These are phyloP conservation scores for Acacia melanoxylon DNA, from an alignment of 306 rosid genomes.

Conservation along the genomic window DNA sequence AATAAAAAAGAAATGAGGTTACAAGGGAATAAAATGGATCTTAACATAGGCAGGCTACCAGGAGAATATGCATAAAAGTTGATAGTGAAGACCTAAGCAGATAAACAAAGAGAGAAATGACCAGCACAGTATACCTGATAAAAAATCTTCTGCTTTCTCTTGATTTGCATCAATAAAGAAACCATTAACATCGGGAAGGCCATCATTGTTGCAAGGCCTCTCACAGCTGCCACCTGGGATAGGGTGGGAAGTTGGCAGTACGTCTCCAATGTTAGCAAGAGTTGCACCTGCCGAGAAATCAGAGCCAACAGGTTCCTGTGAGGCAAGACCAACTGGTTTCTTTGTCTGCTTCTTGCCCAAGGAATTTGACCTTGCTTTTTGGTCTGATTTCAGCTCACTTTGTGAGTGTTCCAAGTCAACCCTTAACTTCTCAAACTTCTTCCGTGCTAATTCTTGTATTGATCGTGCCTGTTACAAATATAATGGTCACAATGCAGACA, in stretches of 20 bases:
- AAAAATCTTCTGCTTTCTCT: slow-evolving; percentile 75
- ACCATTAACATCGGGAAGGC: slow-evolving; percentile 60
- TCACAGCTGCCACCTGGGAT: slow-evolving; percentile 60
- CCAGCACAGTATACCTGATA: slow-evolving; percentile 58
- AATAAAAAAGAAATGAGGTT: slow-evolving; percentile 37
- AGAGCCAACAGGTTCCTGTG: slow-evolving; percentile 90
- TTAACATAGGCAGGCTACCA: slow-evolving; percentile 14
- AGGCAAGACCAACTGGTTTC: slow-evolving; percentile 60
- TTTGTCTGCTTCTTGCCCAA: slow-evolving; percentile 67
- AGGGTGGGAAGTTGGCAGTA: slow-evolving; percentile 56
- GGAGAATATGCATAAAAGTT: slow-evolving; percentile 2
- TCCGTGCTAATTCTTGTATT: slow-evolving; percentile 88
- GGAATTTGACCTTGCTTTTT: slow-evolving; percentile 61
- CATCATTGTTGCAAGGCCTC: slow-evolving; percentile 70
- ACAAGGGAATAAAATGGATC: slow-evolving; percentile 27
- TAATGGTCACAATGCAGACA: slow-evolving; percentile 24
- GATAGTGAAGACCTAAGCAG: slow-evolving; percentile 7
- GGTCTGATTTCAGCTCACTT: slow-evolving; percentile 72
- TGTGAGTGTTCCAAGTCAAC: slow-evolving; percentile 56
- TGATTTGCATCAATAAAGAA: slow-evolving; percentile 66
- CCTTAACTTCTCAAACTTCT: slow-evolving; percentile 83
- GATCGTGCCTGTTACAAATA: slow-evolving; percentile 72
- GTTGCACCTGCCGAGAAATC: slow-evolving; percentile 95
- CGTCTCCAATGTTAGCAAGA: slow-evolving; percentile 70
- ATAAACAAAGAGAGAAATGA: slow-evolving; percentile 15